A percentile compares a stretch with the other conserved stretches of the same genome.
These are phyloP conservation scores for Hericium rajendrae DNA, from an alignment of 768 basidiomycete genomes.

Conservation along the genomic window DNA sequence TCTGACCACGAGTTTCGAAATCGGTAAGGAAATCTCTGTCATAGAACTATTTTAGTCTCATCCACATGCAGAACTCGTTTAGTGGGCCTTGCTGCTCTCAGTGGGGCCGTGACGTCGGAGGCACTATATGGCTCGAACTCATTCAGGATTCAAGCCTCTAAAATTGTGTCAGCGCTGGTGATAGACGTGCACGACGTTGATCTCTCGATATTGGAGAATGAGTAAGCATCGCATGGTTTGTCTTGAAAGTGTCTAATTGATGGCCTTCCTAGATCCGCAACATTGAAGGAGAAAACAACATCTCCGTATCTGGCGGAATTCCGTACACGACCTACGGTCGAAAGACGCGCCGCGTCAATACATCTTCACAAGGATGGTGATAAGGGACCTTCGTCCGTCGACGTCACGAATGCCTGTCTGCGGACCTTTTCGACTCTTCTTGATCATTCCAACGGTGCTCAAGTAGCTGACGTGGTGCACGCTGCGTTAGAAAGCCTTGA, in stretches of 20 bases:
- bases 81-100: constrained; percentile 77
- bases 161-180: constrained; percentile 65
- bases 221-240: constrained; percentile 35
- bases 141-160: constrained; percentile 61
- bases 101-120: constrained; percentile 75
- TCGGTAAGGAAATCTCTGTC: constrained; percentile 35
- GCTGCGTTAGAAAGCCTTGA: constrained; percentile 65
- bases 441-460: constrained; percentile 65
- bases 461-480: constrained; percentile 64
- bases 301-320: constrained; percentile 83
- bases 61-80: constrained; percentile 55
- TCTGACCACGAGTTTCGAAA: constrained; percentile 65
- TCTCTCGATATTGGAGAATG: constrained; percentile 48
- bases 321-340: constrained; percentile 64
- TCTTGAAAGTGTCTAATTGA: constrained; percentile 6
- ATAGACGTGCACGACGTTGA: constrained; percentile 56
- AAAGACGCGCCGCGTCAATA: constrained; percentile 82
- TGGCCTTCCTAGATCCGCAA: constrained; percentile 35
- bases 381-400: constrained; percentile 62
- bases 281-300: constrained; percentile 57
- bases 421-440: constrained; percentile 64
- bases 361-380: constrained; percentile 86
- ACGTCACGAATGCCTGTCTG: constrained; percentile 68
- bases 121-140: constrained; percentile 67
- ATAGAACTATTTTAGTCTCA: background rate